Evolutionary conservation across 805 yeast species (phyloP), one percentile per base, ranked within the genome.

Genomic region (Saccharomyces kudriavzevii): DNA sequence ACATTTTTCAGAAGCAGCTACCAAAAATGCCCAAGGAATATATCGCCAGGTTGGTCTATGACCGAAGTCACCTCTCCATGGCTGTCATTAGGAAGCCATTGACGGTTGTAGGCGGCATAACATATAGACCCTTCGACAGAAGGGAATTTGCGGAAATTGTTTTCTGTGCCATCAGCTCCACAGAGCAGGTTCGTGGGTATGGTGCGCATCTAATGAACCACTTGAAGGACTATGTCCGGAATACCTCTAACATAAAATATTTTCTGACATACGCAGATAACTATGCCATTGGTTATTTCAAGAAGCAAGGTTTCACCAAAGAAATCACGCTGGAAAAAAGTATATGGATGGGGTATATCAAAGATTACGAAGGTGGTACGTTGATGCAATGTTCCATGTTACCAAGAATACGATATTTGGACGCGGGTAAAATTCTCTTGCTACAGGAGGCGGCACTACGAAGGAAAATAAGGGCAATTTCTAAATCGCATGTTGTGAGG

Each of bases 141-240:
- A 79, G 96, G 56, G 86, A 82, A 64, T 94, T 94, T 77, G 99
- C 99, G 1, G 99, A 94, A 70, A 94, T 94, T 73, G 99, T 94
- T 26, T 94, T 94, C 64, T 94, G 97, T 79, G 99, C 99, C 27
- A 94, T 94, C 55, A 86, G 96, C 47, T 89, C 97, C 2, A 89
- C 97, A 0, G 99, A 94, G 67, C 99, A 94, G 74, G 99, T 94
- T 20, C 76, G 97, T 58, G 99, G 99, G 35, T 94, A 94, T 67
- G 99, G 99, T 70, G 99, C 99, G 0, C 99, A 94, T 70, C 70
- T 94, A 64, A 94, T 94, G 99, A 94, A 94, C 69, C 99, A 94
- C 73, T 74, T 94, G 61, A 94, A 94, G 66, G 99, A 94, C 70
- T 94, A 92, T 69, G 97, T 94, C 45, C 77, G 89, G 60, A 85